Evolutionary conservation across 108 stramenopile species (phyloP).

Genomic region (Heterococcus sp.): DNA sequence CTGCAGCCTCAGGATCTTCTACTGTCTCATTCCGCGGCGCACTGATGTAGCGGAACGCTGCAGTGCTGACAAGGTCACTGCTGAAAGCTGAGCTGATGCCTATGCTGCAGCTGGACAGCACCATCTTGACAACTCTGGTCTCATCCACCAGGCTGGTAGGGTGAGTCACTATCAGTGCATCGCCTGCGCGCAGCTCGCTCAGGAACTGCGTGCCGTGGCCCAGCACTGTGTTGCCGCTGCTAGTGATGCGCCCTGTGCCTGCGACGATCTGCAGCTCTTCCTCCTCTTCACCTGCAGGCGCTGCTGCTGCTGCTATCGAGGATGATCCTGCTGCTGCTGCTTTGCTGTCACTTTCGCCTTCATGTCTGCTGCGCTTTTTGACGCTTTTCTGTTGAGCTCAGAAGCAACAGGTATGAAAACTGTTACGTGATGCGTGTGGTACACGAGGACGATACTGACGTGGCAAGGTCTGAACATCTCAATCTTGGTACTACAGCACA

Average conservation of each 20-base stretch:
- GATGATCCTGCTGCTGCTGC: neutral
- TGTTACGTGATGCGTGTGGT: no score
- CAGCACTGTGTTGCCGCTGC: conserved; percentile 46
- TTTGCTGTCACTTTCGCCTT: neutral
- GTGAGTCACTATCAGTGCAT: conserved; percentile 57
- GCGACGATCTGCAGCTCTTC: conserved; percentile 23
- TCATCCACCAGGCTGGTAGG: conserved; percentile 57
- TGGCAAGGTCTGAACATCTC: no score
- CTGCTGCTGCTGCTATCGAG: neutral
- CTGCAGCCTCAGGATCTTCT: conserved; percentile 30
- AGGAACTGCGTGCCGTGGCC: conserved; percentile 56
- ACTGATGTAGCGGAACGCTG: conserved; percentile 55
- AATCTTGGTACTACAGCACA: no score
- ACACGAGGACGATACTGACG: no score
- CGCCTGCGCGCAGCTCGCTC: conserved; percentile 49
- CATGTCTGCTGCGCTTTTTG: neutral
- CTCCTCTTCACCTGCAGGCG: conserved; percentile 12
- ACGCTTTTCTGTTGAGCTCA: no score
- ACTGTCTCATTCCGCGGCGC: conserved; percentile 49
- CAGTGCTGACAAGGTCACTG: conserved; percentile 55
- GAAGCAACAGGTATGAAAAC: no score
- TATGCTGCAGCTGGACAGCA: conserved; percentile 47
- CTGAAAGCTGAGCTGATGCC: conserved; percentile 52
- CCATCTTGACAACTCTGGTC: conserved; percentile 58
- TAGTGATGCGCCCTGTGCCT: conserved; percentile 55